Base-by-base conservation (phyloP, 2,329 filamentous ascomycete genomes). In the Fusarium chaquense region DNA sequence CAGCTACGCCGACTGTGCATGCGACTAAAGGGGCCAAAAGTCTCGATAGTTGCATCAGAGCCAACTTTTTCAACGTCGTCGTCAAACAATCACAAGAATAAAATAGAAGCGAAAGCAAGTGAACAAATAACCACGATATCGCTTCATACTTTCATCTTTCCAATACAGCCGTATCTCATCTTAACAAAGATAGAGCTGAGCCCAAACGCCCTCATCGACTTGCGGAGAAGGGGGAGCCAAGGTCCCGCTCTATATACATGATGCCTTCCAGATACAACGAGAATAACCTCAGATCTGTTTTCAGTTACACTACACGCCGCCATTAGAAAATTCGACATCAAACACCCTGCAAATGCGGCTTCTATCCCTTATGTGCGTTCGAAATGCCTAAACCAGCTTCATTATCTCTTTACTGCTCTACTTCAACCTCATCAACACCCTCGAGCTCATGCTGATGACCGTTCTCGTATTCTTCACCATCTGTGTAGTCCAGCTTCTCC, bases 401-500 rank as follows among this genome's bases (percentile, higher is more conserved):
- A 67, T 76, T 72, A 73, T 65, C 53, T 49, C 69, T 66, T 66
- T 78, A 77, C 64, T 68, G 67, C 69, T 76, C 75, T 49, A 56
- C 73, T 32, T 78, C 78, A 40, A 76, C 80, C 74, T 88, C 86
- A 58, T 86, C 86, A 51, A 83, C 84, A 62, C 86, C 85, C 8
- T 80, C 78, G 16, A 88, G 77, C 45, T 84, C 83, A 33, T 84
- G 83, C 49, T 85, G 58, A 22, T 63, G 84, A 38, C 79, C 79
- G 50, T 89, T 63, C 52, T 65, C 84, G 64, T 86, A 84, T 28
- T 76, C 79, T 38, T 81, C 81, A 18, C 77, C 80, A 24, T 81
- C 78, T 20, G 76, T 78, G 65, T 83, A 89, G 50, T 93, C 92
- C 66, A 92, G 82, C 83, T 93, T 95, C 82, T 97, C 93, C 81